Evolutionary conservation across 257 asterid species (phyloP).

Genomic region (Capsicum rhomboideum): DNA sequence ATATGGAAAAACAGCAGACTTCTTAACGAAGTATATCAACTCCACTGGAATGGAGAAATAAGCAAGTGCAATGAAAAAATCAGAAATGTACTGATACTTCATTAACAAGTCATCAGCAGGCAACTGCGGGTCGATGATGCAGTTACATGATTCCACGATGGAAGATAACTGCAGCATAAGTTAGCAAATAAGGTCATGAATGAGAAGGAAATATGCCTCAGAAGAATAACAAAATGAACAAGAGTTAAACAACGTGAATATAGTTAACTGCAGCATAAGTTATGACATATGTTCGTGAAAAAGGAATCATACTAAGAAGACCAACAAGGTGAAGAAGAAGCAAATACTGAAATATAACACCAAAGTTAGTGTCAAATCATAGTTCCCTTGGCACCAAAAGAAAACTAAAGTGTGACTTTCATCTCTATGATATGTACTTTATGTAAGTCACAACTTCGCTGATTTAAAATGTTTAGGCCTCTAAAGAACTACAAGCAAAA

Average conservation of each 20-base stretch:
- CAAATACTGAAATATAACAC: neutral
- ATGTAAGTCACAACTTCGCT: neutral
- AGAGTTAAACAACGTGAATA: neutral
- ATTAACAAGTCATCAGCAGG: constrained; percentile 88
- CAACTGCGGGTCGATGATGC: constrained; percentile 92
- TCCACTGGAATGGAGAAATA: constrained; percentile 96
- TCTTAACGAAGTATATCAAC: constrained; percentile 90
- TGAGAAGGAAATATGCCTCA: neutral
- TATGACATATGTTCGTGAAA: neutral
- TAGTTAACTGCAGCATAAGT: neutral
- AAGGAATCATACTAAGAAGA: neutral
- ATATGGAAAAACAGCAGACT: constrained; percentile 95
- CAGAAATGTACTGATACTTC: constrained; percentile 96
- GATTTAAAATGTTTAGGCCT: neutral
- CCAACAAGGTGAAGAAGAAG: neutral
- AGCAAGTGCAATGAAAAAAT: constrained; percentile 97
- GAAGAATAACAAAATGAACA: neutral
- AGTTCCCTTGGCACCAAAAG: neutral
- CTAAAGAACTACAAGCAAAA: neutral
- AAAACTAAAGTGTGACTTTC: neutral
- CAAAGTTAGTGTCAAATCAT: neutral
- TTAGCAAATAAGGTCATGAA: neutral
- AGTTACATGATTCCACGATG: constrained; percentile 62
- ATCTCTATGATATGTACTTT: neutral
- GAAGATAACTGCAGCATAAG: constrained; percentile 1